Conservation (phyloP, 2,329 filamentous ascomycete genomes). For the Aureobasidium musti region DNA sequence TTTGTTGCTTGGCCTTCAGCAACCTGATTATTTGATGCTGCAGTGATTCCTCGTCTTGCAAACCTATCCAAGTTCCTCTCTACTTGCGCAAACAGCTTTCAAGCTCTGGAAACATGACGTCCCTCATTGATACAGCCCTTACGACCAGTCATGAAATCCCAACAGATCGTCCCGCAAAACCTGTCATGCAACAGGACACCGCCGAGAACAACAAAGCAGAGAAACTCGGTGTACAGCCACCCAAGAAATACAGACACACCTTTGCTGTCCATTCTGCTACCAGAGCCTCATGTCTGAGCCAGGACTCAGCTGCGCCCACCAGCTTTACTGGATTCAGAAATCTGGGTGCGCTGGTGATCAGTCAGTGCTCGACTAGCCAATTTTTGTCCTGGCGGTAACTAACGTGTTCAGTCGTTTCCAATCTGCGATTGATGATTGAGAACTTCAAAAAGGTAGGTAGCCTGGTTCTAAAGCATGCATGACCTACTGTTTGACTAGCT, state of each 20-base stretch:
- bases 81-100: constrained; percentile 6
- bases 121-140: constrained; percentile 27
- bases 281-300: constrained; percentile 79
- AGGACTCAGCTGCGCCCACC: constrained; percentile 71
- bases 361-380: constrained; percentile 48
- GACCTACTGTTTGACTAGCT: not conserved
- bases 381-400: not conserved
- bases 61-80: not conserved
- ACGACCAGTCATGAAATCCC: constrained; percentile 28
- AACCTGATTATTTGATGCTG: not conserved
- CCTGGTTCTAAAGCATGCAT: constrained; percentile 7
- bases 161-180: not conserved
- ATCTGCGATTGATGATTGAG: constrained; percentile 90
- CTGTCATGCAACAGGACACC: not conserved
- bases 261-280: constrained; percentile 76
- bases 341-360: constrained; percentile 88
- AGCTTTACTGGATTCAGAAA: constrained; percentile 95
- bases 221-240: not conserved
- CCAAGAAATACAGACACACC: constrained; percentile 83
- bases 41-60: not conserved
- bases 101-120: constrained; percentile 21
- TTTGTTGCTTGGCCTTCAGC: constrained; percentile 2
- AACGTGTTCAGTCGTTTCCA: constrained; percentile 71
- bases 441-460: constrained; percentile 94
- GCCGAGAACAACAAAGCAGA: not conserved